Conservation (phyloP, 192 early-diverging fungal species). For the Bifiguratus adelaidae region DNA sequence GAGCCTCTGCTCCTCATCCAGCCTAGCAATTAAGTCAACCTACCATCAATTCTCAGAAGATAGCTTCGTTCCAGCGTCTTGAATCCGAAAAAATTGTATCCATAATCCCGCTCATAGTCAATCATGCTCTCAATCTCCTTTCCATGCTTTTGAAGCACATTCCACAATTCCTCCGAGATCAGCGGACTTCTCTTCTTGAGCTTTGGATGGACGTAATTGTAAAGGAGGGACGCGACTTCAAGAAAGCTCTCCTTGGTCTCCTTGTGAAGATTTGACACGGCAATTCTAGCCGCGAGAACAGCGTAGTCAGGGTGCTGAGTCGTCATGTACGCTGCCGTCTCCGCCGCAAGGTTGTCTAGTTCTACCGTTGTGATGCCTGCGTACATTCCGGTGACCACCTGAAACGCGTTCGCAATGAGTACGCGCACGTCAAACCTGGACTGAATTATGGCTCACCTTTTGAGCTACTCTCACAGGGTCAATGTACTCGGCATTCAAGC, state of each 20-base stretch:
- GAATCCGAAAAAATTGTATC: constrained; percentile 98
- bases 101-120: constrained; percentile 89
- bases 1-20: not conserved
- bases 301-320: constrained; percentile 96
- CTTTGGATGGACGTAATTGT: constrained; percentile 81
- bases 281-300: constrained; percentile 90
- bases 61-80: constrained; percentile 95
- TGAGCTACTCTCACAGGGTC: constrained; percentile 83
- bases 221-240: constrained; percentile 65
- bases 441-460: constrained; percentile 49
- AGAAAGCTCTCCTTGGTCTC: constrained; percentile 49
- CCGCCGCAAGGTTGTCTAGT: constrained; percentile 94
- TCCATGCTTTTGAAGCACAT: constrained; percentile 50
- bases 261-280: constrained; percentile 89
- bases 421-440: not conserved
- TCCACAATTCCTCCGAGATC: constrained; percentile 67
- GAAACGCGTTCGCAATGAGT: not conserved
- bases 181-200: constrained; percentile 72
- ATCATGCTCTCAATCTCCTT: constrained; percentile 81
- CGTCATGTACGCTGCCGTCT: constrained; percentile 81
- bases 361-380: constrained; percentile 95
- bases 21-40: not conserved
- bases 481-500: constrained; percentile 85
- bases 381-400: constrained; percentile 91
- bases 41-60: constrained; percentile 71